phyloP scores from a whole-genome alignment of 2,329 filamentous ascomycete species.

The Pseudogymnoascus sp. region DNA sequence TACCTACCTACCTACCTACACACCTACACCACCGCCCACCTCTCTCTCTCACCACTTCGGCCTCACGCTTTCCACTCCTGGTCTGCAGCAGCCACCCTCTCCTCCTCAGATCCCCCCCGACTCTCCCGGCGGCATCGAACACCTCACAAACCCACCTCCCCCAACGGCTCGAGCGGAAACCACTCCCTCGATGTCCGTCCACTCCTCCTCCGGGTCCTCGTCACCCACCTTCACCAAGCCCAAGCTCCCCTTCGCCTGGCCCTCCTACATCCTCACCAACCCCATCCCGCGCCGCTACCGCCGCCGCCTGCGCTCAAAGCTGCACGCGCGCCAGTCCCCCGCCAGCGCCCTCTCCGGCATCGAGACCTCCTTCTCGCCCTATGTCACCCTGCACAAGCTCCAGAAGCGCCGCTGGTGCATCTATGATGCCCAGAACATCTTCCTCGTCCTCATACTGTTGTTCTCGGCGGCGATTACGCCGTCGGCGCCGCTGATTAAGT shows the following conservation, averaged over 20 bases:
- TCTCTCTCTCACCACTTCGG: background rate
- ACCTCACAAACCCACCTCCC: background rate
- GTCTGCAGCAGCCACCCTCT: background rate
- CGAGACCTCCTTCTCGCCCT: slow-evolving; percentile 73
- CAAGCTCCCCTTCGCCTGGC: slow-evolving; percentile 36
- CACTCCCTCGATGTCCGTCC: slow-evolving; percentile 2
- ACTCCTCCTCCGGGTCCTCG: background rate
- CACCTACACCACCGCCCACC: background rate
- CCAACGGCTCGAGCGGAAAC: slow-evolving; percentile 6
- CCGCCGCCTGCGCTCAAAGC: slow-evolving; percentile 58
- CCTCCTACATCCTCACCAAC: slow-evolving; percentile 35
- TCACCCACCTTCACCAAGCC: slow-evolving; percentile 25
- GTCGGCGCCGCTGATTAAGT: slow-evolving; percentile 67
- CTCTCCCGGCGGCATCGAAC: slow-evolving; percentile 3
- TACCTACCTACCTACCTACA: background rate
- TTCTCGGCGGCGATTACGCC: slow-evolving; percentile 81
- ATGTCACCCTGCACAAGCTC: slow-evolving; percentile 67
- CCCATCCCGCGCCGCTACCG: slow-evolving; percentile 57
- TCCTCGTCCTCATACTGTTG: slow-evolving; percentile 64
- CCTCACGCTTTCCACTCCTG: background rate
- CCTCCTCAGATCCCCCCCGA: background rate
- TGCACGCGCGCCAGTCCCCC: slow-evolving; percentile 57
- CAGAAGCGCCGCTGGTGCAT: slow-evolving; percentile 71
- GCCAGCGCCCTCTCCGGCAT: slow-evolving; percentile 67
- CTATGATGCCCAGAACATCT: slow-evolving; percentile 77